These are phyloP conservation scores for Xylaria sp. DNA, from an alignment of 2,329 filamentous ascomycete genomes.

Conservation along the genomic window DNA sequence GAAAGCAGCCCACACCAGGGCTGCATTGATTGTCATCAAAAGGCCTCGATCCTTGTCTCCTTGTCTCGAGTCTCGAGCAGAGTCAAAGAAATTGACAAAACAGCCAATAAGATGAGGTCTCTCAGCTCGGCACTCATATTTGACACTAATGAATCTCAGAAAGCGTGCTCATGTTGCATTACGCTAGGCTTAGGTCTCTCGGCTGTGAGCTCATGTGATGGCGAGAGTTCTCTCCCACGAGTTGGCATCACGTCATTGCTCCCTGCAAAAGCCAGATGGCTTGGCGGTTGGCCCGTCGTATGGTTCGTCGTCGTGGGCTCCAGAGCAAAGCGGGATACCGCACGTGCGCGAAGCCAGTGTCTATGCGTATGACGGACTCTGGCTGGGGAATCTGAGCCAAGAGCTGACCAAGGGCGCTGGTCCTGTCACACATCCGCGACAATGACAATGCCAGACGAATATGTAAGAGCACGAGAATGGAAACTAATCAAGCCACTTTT, in stretches of 20 bases:
- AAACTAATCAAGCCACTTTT: constrained; percentile 13
- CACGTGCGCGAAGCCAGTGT: not conserved
- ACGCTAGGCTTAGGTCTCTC: not conserved
- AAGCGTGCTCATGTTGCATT: not conserved
- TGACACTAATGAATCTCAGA: not conserved
- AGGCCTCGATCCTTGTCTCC: not conserved
- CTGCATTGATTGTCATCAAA: not conserved
- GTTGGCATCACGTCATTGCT: not conserved
- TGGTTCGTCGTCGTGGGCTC: not conserved
- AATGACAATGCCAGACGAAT: constrained; percentile 7
- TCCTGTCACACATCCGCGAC: constrained; percentile 12
- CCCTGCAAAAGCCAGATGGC: not conserved
- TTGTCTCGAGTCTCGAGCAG: not conserved
- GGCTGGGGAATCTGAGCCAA: not conserved
- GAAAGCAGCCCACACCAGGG: not conserved
- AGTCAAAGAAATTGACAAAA: not conserved
- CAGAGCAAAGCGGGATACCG: not conserved
- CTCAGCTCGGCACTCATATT: constrained; percentile 11
- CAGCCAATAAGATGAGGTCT: constrained; percentile 8
- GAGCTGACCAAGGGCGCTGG: not conserved
- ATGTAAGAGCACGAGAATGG: not conserved
- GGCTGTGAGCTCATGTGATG: not conserved
- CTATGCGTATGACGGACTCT: not conserved
- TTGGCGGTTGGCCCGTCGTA: not conserved
- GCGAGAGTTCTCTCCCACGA: not conserved